Evolutionary conservation across 208 protist species (phyloP).

Genomic region (Leishmania arabica): DNA sequence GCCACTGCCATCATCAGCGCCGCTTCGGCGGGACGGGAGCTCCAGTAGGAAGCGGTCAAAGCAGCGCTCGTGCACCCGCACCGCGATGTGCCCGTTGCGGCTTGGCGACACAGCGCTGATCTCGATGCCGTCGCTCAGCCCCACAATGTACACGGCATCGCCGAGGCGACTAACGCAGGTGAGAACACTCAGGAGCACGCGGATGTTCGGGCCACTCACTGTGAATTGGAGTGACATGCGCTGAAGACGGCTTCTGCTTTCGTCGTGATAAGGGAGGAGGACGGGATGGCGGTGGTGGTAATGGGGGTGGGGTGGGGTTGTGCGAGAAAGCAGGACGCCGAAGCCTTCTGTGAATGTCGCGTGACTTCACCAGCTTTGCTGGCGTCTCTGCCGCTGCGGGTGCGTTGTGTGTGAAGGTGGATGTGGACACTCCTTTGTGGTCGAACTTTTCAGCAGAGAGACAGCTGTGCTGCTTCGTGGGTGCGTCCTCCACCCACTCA

Average conservation of each 20-base stretch:
- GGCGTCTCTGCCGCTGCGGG: background rate
- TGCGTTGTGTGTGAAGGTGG: background rate
- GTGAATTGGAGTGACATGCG: slow-evolving; percentile 48
- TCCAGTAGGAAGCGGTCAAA: slow-evolving; percentile 38
- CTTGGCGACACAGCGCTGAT: slow-evolving; percentile 39
- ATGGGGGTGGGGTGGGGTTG: background rate
- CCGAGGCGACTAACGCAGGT: slow-evolving; percentile 39
- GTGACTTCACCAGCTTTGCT: background rate
- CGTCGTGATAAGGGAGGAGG: background rate
- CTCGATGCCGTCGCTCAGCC: slow-evolving; percentile 36
- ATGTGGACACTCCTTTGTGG: too few relatives aligned
- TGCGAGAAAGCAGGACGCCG: background rate
- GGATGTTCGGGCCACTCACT: slow-evolving; percentile 39
- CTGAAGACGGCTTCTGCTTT: background rate
- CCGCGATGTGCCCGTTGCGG: slow-evolving; percentile 42
- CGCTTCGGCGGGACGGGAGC: background rate
- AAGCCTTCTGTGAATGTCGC: background rate
- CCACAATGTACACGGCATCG: slow-evolving; percentile 45
- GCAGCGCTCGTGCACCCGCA: slow-evolving; percentile 26
- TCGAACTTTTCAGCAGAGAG: background rate
- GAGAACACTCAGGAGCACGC: slow-evolving; percentile 48
- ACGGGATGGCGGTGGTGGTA: background rate
- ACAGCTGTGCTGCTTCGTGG: background rate
- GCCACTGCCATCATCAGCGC: background rate
- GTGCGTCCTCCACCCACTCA: background rate